Evolutionary conservation across 805 yeast species (phyloP).

Genomic region (Ogataea chonburiensis): DNA sequence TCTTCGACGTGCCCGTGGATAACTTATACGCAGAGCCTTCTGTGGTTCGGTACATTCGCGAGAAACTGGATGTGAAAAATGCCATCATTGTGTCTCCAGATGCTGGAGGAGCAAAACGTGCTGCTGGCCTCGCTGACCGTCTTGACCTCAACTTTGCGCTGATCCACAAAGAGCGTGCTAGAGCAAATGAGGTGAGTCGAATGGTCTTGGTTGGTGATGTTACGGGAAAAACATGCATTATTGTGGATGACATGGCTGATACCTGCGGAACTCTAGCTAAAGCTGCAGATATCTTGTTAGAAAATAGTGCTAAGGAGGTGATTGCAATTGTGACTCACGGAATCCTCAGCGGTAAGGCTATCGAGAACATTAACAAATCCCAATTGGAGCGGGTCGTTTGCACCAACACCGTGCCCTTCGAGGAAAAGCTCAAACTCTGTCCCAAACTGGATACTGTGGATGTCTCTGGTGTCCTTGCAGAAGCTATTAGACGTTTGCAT

Average conservation of each 20-base stretch:
- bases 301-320: conserved; percentile 67
- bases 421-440: conserved; percentile 56
- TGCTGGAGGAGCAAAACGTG: conserved; percentile 90
- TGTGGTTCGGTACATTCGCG: conserved; percentile 71
- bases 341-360: conserved; percentile 71
- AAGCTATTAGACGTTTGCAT: conserved; percentile 80
- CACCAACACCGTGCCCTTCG: conserved; percentile 79
- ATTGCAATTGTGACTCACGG: conserved; percentile 86
- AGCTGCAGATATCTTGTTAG: conserved; percentile 73
- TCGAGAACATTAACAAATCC: conserved; percentile 66
- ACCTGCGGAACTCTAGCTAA: conserved; percentile 85
- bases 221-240: conserved; percentile 66
- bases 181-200: conserved; percentile 78
- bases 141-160: conserved; percentile 78
- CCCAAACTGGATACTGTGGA: conserved; percentile 68
- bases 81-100: conserved; percentile 83
- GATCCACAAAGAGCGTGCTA: conserved; percentile 80
- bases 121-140: conserved; percentile 80
- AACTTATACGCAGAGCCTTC: conserved; percentile 82
- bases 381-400: conserved; percentile 69
- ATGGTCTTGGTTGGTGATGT: conserved; percentile 90
- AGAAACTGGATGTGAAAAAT: conserved; percentile 53
- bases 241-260: conserved; percentile 89
- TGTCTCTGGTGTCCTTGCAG: conserved; percentile 72
- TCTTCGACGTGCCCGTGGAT: conserved; percentile 80